phyloP scores from a whole-genome alignment of 192 early-diverging fungal species.

The Dispira parvispora region DNA sequence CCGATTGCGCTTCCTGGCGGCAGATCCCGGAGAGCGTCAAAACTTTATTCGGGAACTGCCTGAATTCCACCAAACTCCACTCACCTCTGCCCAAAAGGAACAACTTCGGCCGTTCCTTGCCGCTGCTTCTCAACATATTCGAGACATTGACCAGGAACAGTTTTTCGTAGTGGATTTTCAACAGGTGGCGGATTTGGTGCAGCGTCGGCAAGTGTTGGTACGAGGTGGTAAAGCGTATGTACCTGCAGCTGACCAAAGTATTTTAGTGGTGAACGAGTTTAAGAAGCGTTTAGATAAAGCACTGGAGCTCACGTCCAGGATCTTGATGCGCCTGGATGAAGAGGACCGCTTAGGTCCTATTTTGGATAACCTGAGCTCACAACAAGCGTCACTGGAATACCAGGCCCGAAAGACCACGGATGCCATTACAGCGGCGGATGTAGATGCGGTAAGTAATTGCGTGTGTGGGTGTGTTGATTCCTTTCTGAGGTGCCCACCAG shows the following conservation, averaged over 20 bases:
- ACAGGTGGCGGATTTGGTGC: constrained; percentile 43
- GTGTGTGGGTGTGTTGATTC: no score
- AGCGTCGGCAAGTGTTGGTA: constrained; percentile 38
- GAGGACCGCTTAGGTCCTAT: constrained; percentile 82
- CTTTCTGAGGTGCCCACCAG: no score
- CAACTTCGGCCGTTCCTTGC: constrained; percentile 14
- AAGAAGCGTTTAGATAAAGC: constrained; percentile 33
- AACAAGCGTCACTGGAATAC: constrained; percentile 60
- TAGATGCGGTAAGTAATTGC: constrained; percentile 32
- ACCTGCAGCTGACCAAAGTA: constrained; percentile 46
- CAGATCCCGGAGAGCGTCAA: constrained; percentile 18
- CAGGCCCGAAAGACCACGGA: constrained; percentile 28
- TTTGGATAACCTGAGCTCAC: constrained; percentile 68
- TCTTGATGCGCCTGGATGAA: constrained; percentile 75
- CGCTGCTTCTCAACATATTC: constrained; percentile 13
- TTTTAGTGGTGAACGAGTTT: constrained; percentile 63
- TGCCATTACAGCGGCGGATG: constrained; percentile 41
- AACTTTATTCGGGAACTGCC: constrained; percentile 20
- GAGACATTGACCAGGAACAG: constrained; percentile 18
- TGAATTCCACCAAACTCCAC: constrained; percentile 7
- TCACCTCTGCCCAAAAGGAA: constrained; percentile 13
- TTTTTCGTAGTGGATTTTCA: constrained; percentile 50
- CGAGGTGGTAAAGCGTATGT: constrained; percentile 52
- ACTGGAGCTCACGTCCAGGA: constrained; percentile 48
- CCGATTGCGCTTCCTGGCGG: constrained; percentile 11